These are phyloP conservation scores for Chlorella ohadii DNA, from an alignment of 139 green algal genomes.

Conservation along the genomic window DNA sequence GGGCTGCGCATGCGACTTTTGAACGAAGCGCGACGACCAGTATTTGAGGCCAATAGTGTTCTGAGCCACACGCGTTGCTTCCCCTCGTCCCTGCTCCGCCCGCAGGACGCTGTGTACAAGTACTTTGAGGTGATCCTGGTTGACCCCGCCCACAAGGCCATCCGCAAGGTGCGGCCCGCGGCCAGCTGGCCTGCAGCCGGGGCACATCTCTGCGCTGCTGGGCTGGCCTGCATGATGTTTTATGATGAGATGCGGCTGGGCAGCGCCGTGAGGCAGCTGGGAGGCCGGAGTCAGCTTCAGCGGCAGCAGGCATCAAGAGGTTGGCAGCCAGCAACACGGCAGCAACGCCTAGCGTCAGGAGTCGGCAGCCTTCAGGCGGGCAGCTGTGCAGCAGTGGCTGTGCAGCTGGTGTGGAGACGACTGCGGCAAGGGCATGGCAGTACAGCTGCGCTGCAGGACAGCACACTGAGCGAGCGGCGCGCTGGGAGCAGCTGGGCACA, in stretches of 20 bases:
- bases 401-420: neutral
- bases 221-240: too few species aligned
- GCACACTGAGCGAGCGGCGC: too few species aligned
- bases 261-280: neutral
- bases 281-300: neutral
- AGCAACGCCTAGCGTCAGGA: neutral
- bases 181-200: neutral
- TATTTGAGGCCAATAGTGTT: too few species aligned
- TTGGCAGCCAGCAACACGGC: neutral
- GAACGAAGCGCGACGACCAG: too few species aligned
- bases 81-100: too few species aligned
- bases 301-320: neutral
- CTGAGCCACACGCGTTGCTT: too few species aligned
- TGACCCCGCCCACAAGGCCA: slow-evolving; percentile 93
- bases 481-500: too few species aligned
- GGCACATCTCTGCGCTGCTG: too few species aligned
- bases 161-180: slow-evolving; percentile 83
- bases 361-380: neutral
- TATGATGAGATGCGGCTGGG: too few species aligned
- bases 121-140: slow-evolving; percentile 99
- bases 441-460: neutral
- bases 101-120: slow-evolving; percentile 99
- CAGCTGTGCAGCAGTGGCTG: neutral
- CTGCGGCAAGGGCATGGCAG: neutral
- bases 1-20: too few species aligned